These are phyloP conservation scores for Aspergillus tanneri DNA, from an alignment of 2,329 filamentous ascomycete genomes.

Conservation along the genomic window DNA sequence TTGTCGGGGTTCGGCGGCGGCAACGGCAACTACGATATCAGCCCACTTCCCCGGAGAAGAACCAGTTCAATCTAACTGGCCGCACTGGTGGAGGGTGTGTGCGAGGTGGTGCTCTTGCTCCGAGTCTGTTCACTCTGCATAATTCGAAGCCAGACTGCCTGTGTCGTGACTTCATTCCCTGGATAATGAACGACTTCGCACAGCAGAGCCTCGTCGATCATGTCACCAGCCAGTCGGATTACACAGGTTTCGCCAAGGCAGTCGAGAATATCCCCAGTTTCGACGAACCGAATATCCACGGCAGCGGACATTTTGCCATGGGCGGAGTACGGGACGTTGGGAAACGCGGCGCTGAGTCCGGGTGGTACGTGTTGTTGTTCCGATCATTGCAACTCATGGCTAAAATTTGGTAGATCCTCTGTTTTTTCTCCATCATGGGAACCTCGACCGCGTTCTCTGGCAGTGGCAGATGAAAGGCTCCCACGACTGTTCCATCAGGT, in stretches of 20 bases:
- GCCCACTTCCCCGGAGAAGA: conserved; percentile 6
- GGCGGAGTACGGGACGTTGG: conserved; percentile 18
- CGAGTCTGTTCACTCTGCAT: conserved; percentile 12
- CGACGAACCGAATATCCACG: conserved; percentile 18
- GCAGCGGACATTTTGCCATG: conserved; percentile 15
- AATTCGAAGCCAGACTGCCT: conserved; percentile 15
- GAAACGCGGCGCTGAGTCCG: conserved; percentile 17
- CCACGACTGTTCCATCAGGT: too few species aligned
- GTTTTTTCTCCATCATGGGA: conserved; percentile 42
- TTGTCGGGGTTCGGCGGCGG: conserved; percentile 18
- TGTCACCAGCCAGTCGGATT: conserved; percentile 18
- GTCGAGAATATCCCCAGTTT: conserved; percentile 17
- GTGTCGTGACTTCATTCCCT: conserved; percentile 18
- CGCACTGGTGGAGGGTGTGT: conserved; percentile 20
- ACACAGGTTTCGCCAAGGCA: conserved; percentile 16
- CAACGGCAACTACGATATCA: conserved; percentile 18
- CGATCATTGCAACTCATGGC: neutral
- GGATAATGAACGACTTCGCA: conserved; percentile 20
- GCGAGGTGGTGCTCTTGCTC: conserved; percentile 14
- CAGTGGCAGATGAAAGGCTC: conserved; percentile 33
- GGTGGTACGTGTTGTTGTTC: conserved; percentile 10
- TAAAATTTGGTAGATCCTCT: conserved; percentile 32
- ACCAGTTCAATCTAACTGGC: conserved; percentile 19
- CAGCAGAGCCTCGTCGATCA: conserved; percentile 17
- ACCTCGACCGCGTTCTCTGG: conserved; percentile 39